Percentiles rank a stretch among this genome's conserved stretches.
phyloP scores from a whole-genome alignment of 164 flowering plant species.

The Protea cynaroides region DNA sequence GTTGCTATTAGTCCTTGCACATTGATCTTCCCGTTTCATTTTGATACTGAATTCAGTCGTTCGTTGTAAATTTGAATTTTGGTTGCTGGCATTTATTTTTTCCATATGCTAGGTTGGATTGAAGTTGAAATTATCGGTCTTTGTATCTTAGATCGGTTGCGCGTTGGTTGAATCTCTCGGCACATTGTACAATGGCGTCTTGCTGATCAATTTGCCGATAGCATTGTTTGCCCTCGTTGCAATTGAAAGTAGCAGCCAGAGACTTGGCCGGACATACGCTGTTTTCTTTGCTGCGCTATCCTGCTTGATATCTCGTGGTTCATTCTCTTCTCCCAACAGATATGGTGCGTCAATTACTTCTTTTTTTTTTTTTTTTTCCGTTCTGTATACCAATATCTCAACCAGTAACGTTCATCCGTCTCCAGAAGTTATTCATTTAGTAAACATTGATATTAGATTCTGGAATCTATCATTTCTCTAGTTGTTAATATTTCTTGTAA shows the following conservation, averaged over 20 bases:
- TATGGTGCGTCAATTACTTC: conserved; percentile 39
- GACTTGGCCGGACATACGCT: conserved; percentile 80
- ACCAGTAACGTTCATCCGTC: no score
- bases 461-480: no score
- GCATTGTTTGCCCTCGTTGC: conserved; percentile 89
- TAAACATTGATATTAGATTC: no score
- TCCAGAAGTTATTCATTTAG: no score
- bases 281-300: conserved; percentile 55
- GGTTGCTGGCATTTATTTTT: background rate
- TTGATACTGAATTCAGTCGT: no score
- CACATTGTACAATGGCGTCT: conserved; percentile 75
- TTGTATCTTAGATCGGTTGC: conserved; percentile 50
- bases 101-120: background rate
- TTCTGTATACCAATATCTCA: background rate
- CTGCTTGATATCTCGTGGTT: conserved; percentile 72
- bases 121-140: background rate
- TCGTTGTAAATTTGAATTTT: background rate
- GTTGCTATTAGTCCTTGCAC: no score
- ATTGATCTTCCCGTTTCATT: no score
- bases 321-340: conserved; percentile 53
- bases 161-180: conserved; percentile 85
- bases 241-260: conserved; percentile 84
- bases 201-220: conserved; percentile 58
- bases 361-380: no score
- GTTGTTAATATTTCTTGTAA: no score